Conservation (phyloP, 2,329 filamentous ascomycete genomes). For the Dactylonectria estremocensis region DNA sequence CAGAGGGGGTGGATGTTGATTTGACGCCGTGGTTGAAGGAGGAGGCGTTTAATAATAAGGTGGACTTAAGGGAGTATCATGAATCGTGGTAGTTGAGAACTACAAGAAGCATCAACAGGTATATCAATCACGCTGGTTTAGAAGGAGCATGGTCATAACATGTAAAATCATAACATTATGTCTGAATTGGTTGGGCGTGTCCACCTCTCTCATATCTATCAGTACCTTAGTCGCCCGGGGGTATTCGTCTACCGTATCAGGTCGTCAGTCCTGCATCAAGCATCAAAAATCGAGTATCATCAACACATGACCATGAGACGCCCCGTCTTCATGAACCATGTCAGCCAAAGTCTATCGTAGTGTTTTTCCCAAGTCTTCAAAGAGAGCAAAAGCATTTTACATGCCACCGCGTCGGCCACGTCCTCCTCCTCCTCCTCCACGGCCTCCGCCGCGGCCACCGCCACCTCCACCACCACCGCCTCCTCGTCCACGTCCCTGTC, state of each 20-base stretch:
- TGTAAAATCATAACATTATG: not conserved
- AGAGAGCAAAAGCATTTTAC: not conserved
- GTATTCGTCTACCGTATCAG: not conserved
- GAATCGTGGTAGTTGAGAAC: slow-evolving; percentile 9
- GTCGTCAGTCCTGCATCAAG: not conserved
- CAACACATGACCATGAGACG: not conserved
- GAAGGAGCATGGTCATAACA: too few relatives aligned
- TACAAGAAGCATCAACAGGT: not conserved
- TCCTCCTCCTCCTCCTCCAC: slow-evolving; percentile 13
- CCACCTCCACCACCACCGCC: slow-evolving; percentile 48
- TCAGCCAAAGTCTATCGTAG: not conserved
- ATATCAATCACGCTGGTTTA: too few relatives aligned
- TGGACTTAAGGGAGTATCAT: slow-evolving; percentile 16
- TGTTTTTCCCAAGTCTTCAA: not conserved
- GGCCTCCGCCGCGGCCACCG: slow-evolving; percentile 16
- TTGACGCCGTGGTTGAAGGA: slow-evolving; percentile 15
- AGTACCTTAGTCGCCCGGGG: not conserved
- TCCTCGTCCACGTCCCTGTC: slow-evolving; percentile 37
- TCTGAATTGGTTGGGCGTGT: not conserved
- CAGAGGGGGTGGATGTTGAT: slow-evolving; percentile 6
- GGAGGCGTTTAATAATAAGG: slow-evolving; percentile 15
- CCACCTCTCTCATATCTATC: not conserved
- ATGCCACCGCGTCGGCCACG: not conserved
- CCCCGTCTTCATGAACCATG: too few relatives aligned
- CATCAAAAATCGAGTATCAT: not conserved